Evolutionary conservation across 352 stramenopile species (phyloP), one percentile per base, ranked within the genome.

Genomic region (Globisporangium spiculum): DNA sequence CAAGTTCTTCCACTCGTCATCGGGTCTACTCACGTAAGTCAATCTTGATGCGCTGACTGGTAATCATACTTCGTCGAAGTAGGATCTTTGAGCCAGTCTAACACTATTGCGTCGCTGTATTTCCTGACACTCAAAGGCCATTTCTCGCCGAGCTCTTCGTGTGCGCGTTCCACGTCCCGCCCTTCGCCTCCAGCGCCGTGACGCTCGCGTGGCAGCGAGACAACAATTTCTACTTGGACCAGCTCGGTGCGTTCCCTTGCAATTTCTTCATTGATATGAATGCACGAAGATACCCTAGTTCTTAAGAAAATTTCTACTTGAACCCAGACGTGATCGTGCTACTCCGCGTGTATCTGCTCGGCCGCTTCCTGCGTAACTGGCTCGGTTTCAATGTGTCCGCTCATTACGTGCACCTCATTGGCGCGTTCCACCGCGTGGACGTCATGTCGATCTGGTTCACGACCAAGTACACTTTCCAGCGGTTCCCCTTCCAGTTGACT

Each of bases 371-470:
- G 20, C 76, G 79, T 50, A 89, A 89, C 59, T 68, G 62, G 7
- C 57, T 87, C 20, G 81, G 79, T 41, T 75, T 88, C 41, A 72
- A 76, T 26, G 74, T 76, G 10, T 55, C 74, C 6, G 74, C 79
- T 2, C 70, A 76, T 30, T 67, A 80, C 54, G 73, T 77, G 18
- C 79, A 80, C 14, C 67, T 89, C 30, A 75, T 86, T 30, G 65
- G 76, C 14, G 77, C 77, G 20, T 81, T 89, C 67, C 78, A 89
- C 34, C 77, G 76, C 27, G 73, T 88, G n/a, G 69, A 89, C 64
- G 67, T 86, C n/a, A 76, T 75, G 22, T 85, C 77, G 1, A 77
- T 86, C 38, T 89, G 81, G 81, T 86, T 89, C 67, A 79, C 79
- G 14, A 60, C 76, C 71, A 89, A 89, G 77, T 88, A 75, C 67